These are phyloP conservation scores for Plasmodium falciparum DNA, from an alignment of 169 alveolate genomes.

Conservation along the genomic window DNA sequence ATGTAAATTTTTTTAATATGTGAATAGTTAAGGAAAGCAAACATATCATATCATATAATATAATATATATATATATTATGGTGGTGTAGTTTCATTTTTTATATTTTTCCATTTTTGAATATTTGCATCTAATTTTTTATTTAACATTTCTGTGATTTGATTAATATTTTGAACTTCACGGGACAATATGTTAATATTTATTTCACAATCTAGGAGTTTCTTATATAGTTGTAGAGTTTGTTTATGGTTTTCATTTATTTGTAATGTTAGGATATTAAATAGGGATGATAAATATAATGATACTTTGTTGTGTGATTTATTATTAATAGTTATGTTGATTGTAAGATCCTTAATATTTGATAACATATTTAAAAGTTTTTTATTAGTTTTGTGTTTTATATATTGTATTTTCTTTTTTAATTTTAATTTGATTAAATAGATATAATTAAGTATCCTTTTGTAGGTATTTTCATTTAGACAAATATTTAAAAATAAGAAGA, in stretches of 20 bases:
- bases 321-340: neutral
- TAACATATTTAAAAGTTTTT: slow-evolving; percentile 1
- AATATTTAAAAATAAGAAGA: slow-evolving; percentile 43
- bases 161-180: slow-evolving; percentile 29
- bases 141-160: neutral
- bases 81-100: neutral
- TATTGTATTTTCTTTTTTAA: slow-evolving; percentile 59
- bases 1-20: too few species aligned
- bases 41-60: too few species aligned
- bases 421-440: slow-evolving; percentile 34
- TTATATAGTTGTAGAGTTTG: slow-evolving; percentile 12
- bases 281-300: too few species aligned
- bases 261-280: too few species aligned
- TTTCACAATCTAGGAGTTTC: slow-evolving; percentile 22
- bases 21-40: too few species aligned
- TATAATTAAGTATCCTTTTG: slow-evolving; percentile 73
- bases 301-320: too few species aligned
- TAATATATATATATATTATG: neutral
- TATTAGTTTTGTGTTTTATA: slow-evolving; percentile 4
- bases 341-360: neutral
- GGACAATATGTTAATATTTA: slow-evolving; percentile 17
- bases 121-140: slow-evolving; percentile 9
- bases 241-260: slow-evolving; percentile 30
- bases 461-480: slow-evolving; percentile 59
- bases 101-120: neutral